Base-by-base conservation (phyloP, 306 rosid species). In the Arachis stenosperma region DNA sequence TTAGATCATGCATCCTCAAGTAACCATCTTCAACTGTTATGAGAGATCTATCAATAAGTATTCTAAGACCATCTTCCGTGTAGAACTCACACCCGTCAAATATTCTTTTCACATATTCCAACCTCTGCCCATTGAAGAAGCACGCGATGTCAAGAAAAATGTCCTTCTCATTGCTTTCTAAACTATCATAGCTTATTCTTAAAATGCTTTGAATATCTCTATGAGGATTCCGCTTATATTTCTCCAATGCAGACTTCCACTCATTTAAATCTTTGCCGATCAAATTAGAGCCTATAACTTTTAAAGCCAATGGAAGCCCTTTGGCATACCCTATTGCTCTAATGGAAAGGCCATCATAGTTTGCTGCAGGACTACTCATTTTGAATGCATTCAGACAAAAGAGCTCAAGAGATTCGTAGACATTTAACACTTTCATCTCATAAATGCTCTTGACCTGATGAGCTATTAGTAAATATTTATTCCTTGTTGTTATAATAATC, bases 171-270 rank as follows among this genome's bases (percentile, higher is more conserved):
- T 62, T 39, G 3, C 1, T 0, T 0, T 62, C 10, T 46, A 61
- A 13, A 7, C 66, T 39, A 61, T 61, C 66, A 61, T 61, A 61
- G 66, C 66, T 33, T 37, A 61, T 37, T 61, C 66, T 37, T 6
- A 40, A 48, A 7, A 40, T 62, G 6, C 33, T 13, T 40, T 40
- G 12, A 62, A 62, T 62, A 13, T 14, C 50, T 62, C 15, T 7
- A 3, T 61, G 12, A 1, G 33, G 30, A n/a, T 8, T 62, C 29
- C 1, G 3, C 6, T 62, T 6, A 39, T 3, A 40, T 14, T 62
- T 14, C 7, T 40, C 7, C 50, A 40, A 62, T 13, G 51, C 30
- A n/a, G 50, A 62, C 6, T 2, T n/a, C 29, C 50, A 40, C 3
- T n/a, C 6, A 7, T 1, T 7, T 1, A 44, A 44, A 44, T 8